A percentile compares a stretch with the other conserved stretches of the same genome.
Evolutionary conservation across 345 rosid species (phyloP).

Genomic region (Syzygium aromaticum): DNA sequence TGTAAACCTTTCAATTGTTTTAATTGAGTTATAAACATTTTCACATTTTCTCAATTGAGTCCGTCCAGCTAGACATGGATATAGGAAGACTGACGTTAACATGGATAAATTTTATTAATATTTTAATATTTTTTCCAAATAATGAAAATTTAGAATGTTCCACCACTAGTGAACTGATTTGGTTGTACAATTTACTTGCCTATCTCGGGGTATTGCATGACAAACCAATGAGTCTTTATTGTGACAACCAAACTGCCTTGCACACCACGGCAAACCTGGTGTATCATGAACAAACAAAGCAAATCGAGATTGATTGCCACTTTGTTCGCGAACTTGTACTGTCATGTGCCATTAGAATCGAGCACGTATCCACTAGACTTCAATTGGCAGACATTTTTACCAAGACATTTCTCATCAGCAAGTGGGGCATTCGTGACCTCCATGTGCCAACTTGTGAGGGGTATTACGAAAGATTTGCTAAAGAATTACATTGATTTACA

Average conservation of each 20-base stretch:
- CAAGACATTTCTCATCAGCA: neutral
- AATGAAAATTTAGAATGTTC: too few relatives aligned
- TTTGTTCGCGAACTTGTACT: neutral
- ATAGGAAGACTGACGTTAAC: too few relatives aligned
- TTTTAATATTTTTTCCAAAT: too few relatives aligned
- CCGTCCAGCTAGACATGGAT: too few relatives aligned
- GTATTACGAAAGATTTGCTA: too few relatives aligned
- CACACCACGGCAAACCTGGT: neutral
- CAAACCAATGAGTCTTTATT: neutral
- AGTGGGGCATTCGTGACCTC: neutral
- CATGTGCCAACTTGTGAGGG: too few relatives aligned
- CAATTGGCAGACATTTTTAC: neutral
- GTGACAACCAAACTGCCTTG: neutral
- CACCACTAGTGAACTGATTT: neutral
- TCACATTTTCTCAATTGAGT: too few relatives aligned
- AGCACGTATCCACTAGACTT: neutral
- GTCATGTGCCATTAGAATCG: rapidly evolving
- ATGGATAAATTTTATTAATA: too few relatives aligned
- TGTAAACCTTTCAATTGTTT: too few relatives aligned
- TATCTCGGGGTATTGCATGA: neutral
- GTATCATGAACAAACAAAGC: neutral
- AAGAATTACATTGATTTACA: too few relatives aligned
- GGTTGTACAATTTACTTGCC: neutral
- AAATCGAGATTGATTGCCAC: neutral
- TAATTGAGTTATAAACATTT: too few relatives aligned